These are phyloP conservation scores for Coniochaeta sp. DNA, from an alignment of 2,329 filamentous ascomycete genomes.

Conservation along the genomic window DNA sequence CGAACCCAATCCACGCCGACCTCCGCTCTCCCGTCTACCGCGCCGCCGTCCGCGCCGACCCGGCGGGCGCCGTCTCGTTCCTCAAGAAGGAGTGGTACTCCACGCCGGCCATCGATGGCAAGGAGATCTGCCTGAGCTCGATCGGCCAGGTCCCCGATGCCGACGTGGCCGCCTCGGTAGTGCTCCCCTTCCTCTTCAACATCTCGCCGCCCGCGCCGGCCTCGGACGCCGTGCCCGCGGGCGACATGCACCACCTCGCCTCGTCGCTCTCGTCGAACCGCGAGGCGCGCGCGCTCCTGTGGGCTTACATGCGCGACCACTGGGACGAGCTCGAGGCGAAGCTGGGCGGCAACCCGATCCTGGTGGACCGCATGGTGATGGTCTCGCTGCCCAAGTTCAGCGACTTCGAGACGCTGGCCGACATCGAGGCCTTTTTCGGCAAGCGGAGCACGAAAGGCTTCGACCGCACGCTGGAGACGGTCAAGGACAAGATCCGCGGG, in stretches of 20 bases:
- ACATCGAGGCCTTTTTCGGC: slow-evolving; percentile 80
- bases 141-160: slow-evolving; percentile 67
- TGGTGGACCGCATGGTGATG: slow-evolving; percentile 83
- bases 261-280: slow-evolving; percentile 65
- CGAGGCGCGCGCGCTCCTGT: slow-evolving; percentile 65
- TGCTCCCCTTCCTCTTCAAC: slow-evolving; percentile 73
- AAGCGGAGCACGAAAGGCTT: slow-evolving; percentile 81
- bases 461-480: slow-evolving; percentile 77
- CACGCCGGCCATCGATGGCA: slow-evolving; percentile 82
- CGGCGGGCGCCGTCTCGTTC: slow-evolving; percentile 60
- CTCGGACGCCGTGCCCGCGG: slow-evolving; percentile 65
- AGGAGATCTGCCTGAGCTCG: slow-evolving; percentile 72
- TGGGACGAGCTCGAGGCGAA: slow-evolving; percentile 68
- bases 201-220: slow-evolving; percentile 39
- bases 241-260: slow-evolving; percentile 83
- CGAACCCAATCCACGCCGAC: slow-evolving; percentile 68
- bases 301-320: slow-evolving; percentile 79
- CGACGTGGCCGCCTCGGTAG: slow-evolving; percentile 59
- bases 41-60: slow-evolving; percentile 63
- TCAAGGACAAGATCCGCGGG: slow-evolving; percentile 77
- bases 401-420: slow-evolving; percentile 58
- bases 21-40: slow-evolving; percentile 76
- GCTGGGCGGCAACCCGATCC: slow-evolving; percentile 70
- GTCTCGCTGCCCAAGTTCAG: slow-evolving; percentile 73
- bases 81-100: slow-evolving; percentile 80